Base-by-base conservation (phyloP, 179 eudicot genomes). In the Actinidia arguta region DNA sequence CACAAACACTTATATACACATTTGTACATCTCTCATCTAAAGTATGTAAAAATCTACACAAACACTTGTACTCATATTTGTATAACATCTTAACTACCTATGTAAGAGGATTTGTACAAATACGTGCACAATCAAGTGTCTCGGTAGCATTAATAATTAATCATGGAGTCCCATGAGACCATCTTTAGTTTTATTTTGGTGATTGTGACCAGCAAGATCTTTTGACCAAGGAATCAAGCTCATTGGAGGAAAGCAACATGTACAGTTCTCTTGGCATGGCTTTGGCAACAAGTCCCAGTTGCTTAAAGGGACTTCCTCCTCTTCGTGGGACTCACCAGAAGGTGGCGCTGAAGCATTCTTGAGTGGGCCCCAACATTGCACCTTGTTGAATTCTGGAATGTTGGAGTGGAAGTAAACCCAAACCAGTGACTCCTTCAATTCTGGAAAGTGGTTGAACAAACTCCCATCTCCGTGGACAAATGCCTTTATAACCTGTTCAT, bases 381-480 rank as follows among this genome's bases (percentile, higher is more conserved):
- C 93, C 86, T 87, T 93, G 89, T 95, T 95, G 92, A 89, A 96
- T 44, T 95, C 98, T 22, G 90, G 91, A 59, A 90, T 85, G 89
- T 90, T 92, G n/a, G 99, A 96, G 83, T 96, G 99, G 83, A 96
- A 96, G 47, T 96, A 93, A 0, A 95, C 98, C 99, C 95, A 95
- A n/a, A 94, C 99, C 3, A 84, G 58, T 9, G 98, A 90, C 8
- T 93, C 96, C 96, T 91, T 84, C 24, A 96, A 63, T 62, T 96
- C 94, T 79, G 99, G 99, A 83, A 90, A 87, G 75, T 85, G 89
- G 83, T 88, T 95, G 78, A 88, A 88, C 87, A 96, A 73, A 58
- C 84, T 83, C 78, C 72, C 95, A 82, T 96, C 99, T 51, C 99
- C 99, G 81, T 93, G 92, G 20, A 89, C 93, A 89, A 96, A 93